phyloP scores from a whole-genome alignment of 2,329 filamentous ascomycete species.

The Dactylonectria estremocensis region DNA sequence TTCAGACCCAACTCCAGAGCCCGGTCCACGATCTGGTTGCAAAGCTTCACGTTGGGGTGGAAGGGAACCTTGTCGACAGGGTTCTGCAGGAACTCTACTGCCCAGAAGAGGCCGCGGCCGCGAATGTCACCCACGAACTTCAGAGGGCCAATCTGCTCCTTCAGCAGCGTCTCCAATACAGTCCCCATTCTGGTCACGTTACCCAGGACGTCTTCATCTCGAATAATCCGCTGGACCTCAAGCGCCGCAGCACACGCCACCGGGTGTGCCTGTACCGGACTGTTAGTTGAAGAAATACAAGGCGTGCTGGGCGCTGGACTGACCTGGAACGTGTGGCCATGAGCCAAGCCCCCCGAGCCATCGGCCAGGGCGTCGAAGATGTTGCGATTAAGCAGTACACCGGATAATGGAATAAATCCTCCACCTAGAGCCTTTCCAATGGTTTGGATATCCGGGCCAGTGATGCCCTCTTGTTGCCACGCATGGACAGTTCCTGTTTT shows the following conservation, averaged over 20 bases:
- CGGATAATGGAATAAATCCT: slow-evolving; percentile 70
- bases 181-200: not conserved
- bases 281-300: not conserved
- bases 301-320: not conserved
- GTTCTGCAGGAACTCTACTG: slow-evolving; percentile 60
- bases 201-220: not conserved
- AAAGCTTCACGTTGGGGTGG: slow-evolving; percentile 45
- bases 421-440: slow-evolving; percentile 72
- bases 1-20: slow-evolving; percentile 54
- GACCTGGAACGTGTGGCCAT: slow-evolving; percentile 68
- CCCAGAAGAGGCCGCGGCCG: slow-evolving; percentile 59
- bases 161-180: not conserved
- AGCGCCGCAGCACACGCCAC: slow-evolving; percentile 56
- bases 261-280: slow-evolving; percentile 50
- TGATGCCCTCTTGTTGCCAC: slow-evolving; percentile 60
- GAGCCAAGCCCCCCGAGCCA: slow-evolving; percentile 58
- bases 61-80: slow-evolving; percentile 55
- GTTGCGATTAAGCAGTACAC: slow-evolving; percentile 62
- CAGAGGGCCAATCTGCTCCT: not conserved
- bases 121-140: slow-evolving; percentile 18
- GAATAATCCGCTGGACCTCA: slow-evolving; percentile 56
- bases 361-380: slow-evolving; percentile 23
- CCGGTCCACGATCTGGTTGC: slow-evolving; percentile 43
- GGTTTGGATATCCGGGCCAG: slow-evolving; percentile 68
- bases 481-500: slow-evolving; percentile 72